Base-by-base conservation (phyloP, 2,329 filamentous ascomycete species). In the Talaromyces amestolkiae region DNA sequence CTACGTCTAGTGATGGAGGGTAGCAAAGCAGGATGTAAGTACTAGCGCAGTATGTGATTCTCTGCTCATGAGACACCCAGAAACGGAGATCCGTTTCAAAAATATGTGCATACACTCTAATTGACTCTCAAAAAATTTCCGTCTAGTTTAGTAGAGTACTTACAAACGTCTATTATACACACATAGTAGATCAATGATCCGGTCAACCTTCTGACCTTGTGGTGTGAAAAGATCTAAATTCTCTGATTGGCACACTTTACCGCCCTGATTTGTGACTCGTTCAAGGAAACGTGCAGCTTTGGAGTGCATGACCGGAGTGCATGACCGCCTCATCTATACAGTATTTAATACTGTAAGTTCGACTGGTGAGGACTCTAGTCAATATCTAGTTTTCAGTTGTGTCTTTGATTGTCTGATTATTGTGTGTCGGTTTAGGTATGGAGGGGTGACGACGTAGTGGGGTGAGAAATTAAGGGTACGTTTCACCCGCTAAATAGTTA, bases 271-370 rank as follows among this genome's bases (percentile, higher is more conserved):
- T 60, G 53, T 60, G 53, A 58, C 45, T 59, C 62, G 62, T 41
- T 58, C 43, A 64, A 27, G 31, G 43, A 49, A 60, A 51, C 41
- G 24, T 65, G 45, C 63, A 54, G 33, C 58, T 37, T 15, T 45
- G 41, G 49, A 54, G 60, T 63, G 56, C 61, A 64, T 66, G 65
- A 66, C 54, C 47, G 45, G 61, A 47, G 53, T 63, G 65, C 65
- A 66, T 66, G 65, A 66, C 65, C 56, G 61, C 54, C 63, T 63
- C 61, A 58, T 49, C 56, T 31, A 31, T 37, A 37, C 53, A 24
- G 33, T 37, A 54, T 17, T 39, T 8, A 35, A 35, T 17, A 54
- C 31, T 35, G 35, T 35, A 35, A 54, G 10, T n/a, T 54, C 17
- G 31, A 53, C 3, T n/a, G 2, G 4, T 2, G 3, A 53, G 17